phyloP scores from a whole-genome alignment of 164 flowering plant genomes.

The Magnolia sinica region DNA sequence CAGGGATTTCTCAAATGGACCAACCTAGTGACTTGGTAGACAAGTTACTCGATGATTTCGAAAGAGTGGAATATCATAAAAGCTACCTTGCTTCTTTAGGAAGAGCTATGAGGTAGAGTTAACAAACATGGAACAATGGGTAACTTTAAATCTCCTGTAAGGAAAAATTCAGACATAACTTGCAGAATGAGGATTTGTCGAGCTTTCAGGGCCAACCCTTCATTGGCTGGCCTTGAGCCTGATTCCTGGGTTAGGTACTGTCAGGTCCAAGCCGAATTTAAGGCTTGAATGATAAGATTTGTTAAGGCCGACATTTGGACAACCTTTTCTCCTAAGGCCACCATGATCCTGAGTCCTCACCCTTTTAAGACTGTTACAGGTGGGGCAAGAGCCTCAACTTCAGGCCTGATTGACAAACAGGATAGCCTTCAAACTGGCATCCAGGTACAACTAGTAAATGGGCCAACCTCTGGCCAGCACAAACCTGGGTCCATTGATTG shows the following conservation, averaged over 20 bases:
- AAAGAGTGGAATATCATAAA: conserved; percentile 41
- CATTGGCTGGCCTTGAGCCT: neutral
- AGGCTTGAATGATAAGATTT: no score
- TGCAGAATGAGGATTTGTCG: no score
- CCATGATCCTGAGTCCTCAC: no score
- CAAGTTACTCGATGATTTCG: conserved; percentile 29
- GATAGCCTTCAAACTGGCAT: no score
- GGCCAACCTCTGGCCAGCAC: no score
- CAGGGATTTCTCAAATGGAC: conserved; percentile 25
- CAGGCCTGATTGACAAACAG: no score
- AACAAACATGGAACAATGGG: neutral
- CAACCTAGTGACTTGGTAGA: conserved; percentile 9
- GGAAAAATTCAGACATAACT: neutral
- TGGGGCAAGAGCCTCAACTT: no score
- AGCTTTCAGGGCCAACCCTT: neutral
- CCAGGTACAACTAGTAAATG: no score
- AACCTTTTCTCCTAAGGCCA: no score
- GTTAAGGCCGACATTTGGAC: no score
- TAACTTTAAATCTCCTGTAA: neutral
- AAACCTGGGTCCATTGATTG: no score
- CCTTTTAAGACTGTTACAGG: no score
- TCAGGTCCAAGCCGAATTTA: neutral
- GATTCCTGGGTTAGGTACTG: neutral
- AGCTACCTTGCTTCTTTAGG: conserved; percentile 40
- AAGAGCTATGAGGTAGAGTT: conserved; percentile 43